Conservation (phyloP, 306 rosid species). For the Inga laurina region DNA sequence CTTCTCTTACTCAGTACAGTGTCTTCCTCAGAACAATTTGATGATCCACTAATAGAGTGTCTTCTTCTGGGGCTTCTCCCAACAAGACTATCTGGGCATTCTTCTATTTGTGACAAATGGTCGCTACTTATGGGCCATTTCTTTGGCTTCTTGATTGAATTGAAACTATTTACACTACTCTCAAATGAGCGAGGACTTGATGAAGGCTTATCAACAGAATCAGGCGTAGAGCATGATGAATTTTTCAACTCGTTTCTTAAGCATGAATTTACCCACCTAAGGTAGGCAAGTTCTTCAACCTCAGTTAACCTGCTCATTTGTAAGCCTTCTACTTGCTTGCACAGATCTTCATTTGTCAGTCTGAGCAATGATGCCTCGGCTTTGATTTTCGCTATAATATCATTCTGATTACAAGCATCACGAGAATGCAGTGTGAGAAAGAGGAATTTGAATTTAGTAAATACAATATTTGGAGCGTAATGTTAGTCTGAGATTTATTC, state of each 20-base stretch:
- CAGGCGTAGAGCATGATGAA: conserved; percentile 59
- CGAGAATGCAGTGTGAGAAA: not conserved
- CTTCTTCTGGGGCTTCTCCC: conserved; percentile 79
- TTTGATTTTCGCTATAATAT: conserved; percentile 72
- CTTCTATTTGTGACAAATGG: conserved; percentile 63
- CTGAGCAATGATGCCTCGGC: conserved; percentile 88
- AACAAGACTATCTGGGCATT: conserved; percentile 48
- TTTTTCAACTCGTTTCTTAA: conserved; percentile 78
- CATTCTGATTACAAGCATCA: conserved; percentile 55
- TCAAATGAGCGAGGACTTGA: conserved; percentile 60
- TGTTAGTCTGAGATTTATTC: not conserved
- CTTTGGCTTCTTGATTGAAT: conserved; percentile 67
- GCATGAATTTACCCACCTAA: conserved; percentile 98
- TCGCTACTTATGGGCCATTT: conserved; percentile 77
- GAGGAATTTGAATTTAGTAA: not conserved
- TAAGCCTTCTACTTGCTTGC: conserved; percentile 94
- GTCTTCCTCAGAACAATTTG: conserved; percentile 68
- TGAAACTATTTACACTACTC: conserved; percentile 60
- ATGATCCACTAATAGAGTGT: conserved; percentile 89
- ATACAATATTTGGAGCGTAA: not conserved
- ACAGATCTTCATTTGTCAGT: conserved; percentile 82
- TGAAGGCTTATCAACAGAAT: conserved; percentile 48
- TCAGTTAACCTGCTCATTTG: conserved; percentile 92
- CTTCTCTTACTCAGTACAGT: conserved; percentile 63
- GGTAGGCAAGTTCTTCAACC: conserved; percentile 96